Evolutionary conservation across 768 basidiomycete species (phyloP).

Genomic region (Infundibulicybe gibba): DNA sequence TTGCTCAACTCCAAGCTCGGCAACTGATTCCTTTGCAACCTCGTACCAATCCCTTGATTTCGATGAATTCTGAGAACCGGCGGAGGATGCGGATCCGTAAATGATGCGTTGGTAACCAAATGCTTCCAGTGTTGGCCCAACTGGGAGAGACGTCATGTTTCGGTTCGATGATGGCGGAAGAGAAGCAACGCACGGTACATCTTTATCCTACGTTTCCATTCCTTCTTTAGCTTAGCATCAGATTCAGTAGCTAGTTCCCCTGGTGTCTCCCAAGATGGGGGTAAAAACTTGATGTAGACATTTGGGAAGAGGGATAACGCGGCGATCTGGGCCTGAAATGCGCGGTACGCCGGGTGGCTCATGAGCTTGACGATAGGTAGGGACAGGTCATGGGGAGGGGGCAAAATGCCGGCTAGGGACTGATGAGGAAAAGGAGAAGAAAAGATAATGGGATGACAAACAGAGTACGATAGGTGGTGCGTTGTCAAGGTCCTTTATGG

Average conservation of each 20-base stretch:
- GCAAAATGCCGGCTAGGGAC: slow-evolving; percentile 67
- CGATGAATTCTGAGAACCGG: slow-evolving; percentile 40
- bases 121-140: slow-evolving; percentile 80
- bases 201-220: slow-evolving; percentile 74
- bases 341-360: slow-evolving; percentile 69
- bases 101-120: slow-evolving; percentile 83
- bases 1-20: slow-evolving; percentile 78
- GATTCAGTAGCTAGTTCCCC: slow-evolving; percentile 30
- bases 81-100: slow-evolving; percentile 73
- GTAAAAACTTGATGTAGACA: slow-evolving; percentile 69
- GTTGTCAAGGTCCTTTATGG: slow-evolving; percentile 40
- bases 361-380: slow-evolving; percentile 77
- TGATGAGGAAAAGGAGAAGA: neutral
- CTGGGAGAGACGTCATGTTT: slow-evolving; percentile 31
- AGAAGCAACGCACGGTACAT: slow-evolving; percentile 69
- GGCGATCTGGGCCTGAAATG: slow-evolving; percentile 70
- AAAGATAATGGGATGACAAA: slow-evolving; percentile 27
- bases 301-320: slow-evolving; percentile 74
- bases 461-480: slow-evolving; percentile 65
- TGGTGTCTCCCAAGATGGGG: slow-evolving; percentile 69
- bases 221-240: slow-evolving; percentile 50
- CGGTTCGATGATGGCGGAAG: neutral
- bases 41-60: slow-evolving; percentile 75
- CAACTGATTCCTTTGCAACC: slow-evolving; percentile 72
- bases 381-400: slow-evolving; percentile 70